Base-by-base conservation (phyloP, 108 stramenopile species). In the Cylindrotheca closterium region DNA sequence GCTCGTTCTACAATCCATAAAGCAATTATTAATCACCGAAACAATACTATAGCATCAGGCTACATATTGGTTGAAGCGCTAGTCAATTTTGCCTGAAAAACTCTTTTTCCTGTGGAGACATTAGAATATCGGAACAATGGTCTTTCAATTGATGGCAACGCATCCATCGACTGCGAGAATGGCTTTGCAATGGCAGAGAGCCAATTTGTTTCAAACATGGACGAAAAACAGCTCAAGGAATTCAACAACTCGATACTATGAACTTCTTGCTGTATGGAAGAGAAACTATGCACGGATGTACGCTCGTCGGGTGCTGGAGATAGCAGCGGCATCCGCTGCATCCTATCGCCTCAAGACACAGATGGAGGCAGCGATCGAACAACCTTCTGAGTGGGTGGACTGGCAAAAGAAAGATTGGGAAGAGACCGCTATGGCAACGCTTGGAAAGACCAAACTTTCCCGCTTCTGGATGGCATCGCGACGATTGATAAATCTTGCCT, bases 291-390 rank as follows among this genome's bases (percentile, higher is more conserved):
- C 81, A 25, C 60, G 88, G 45, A 63, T 90, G 29, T 87, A 90
- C 52, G 88, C 85, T 12, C 85, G 88, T 30, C 71, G 85, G 1
- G 70, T 87, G 28, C 45, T 90, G 53, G 81, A 84, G 59, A 33
- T 78, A 25, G 77, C 77, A 1, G 65, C 70, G 2, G 68, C 67
- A 25, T 32, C 73, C 48, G 71, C 68, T 30, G 56, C 66, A 26
- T 28, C 71, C 1, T 54, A 54, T 4, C 60, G 51, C 28, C 33
- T 65, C 23, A 32, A 53, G 25, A 52, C 73, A 3, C 54, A 68
- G 50, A 15, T 77, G 15, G 73, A 82, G 47, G 62, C 60, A 18
- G 63, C 26, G 8, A 75, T 75, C 33, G 55, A 48, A 26, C 67
- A 74, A 63, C 83, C 83, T 23, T 51, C 33, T 10, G 60, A 68